phyloP scores from a whole-genome alignment of 2,329 filamentous ascomycete genomes.

The Talaromyces sp. region DNA sequence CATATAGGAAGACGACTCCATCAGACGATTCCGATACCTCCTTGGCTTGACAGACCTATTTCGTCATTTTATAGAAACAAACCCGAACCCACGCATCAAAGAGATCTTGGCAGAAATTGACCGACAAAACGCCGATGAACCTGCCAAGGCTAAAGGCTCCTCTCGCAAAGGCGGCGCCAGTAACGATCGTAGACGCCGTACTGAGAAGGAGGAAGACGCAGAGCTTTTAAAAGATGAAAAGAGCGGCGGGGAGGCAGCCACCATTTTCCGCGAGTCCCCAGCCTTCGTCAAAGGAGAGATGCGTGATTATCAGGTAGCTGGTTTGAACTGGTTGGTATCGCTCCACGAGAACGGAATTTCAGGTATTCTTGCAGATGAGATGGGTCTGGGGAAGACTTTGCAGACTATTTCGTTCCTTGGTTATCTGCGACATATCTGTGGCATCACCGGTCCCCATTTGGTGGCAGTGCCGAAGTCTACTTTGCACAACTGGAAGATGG shows the following conservation, averaged over 20 bases:
- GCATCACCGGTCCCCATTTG: conserved; percentile 85
- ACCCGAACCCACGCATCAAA: conserved; percentile 89
- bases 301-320: conserved; percentile 94
- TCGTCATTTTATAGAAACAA: conserved; percentile 97
- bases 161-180: conserved; percentile 80
- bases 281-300: conserved; percentile 82
- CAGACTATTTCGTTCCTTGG: conserved; percentile 97
- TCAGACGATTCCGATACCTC: conserved; percentile 89
- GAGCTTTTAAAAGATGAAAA: conserved; percentile 84
- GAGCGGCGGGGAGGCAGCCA: conserved; percentile 77
- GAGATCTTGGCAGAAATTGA: conserved; percentile 94
- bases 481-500: conserved; percentile 95
- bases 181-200: conserved; percentile 74
- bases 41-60: conserved; percentile 94
- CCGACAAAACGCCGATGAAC: conserved; percentile 75
- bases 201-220: conserved; percentile 95
- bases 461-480: conserved; percentile 94
- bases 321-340: conserved; percentile 96
- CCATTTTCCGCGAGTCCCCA: conserved; percentile 90
- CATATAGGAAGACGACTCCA: conserved; percentile 81
- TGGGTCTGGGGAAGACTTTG: conserved; percentile 96
- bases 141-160: conserved; percentile 63
- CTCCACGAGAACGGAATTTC: conserved; percentile 98
- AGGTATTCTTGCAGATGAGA: conserved; percentile 94
- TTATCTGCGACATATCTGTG: conserved; percentile 86